Conservation (phyloP, 1,139 yeast species). For the Magnusiomyces suaveolens region DNA sequence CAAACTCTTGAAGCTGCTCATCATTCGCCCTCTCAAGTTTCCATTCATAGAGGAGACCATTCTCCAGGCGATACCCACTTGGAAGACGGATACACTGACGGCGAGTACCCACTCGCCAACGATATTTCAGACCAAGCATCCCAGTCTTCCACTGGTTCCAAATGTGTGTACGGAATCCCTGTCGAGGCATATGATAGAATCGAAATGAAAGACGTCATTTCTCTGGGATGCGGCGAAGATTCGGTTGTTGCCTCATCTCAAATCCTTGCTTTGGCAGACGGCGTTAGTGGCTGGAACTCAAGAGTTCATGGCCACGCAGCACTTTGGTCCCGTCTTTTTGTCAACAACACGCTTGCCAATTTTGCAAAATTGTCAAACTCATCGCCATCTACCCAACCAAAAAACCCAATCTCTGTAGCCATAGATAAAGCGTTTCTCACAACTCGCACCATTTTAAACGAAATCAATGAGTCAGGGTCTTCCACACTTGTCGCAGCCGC, state of each 20-base stretch:
- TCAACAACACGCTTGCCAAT: conserved; percentile 36
- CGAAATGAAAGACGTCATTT: conserved; percentile 9
- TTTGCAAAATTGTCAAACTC: conserved; percentile 25
- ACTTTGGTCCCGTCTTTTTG: conserved; percentile 48
- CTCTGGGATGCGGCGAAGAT: conserved; percentile 40
- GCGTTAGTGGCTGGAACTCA: conserved; percentile 51
- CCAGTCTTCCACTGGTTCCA: too few species aligned
- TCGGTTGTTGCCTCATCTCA: conserved; percentile 53
- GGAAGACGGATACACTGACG: neutral
- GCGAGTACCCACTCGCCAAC: neutral
- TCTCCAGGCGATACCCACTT: neutral
- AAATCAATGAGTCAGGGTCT: conserved; percentile 43
- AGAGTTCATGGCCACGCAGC: conserved; percentile 40
- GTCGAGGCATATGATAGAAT: conserved; percentile 11
- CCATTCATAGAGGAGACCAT: neutral
- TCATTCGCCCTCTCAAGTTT: neutral
- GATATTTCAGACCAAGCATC: too few species aligned
- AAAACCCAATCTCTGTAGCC: conserved; percentile 27
- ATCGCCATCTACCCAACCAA: conserved; percentile 31
- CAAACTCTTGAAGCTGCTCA: too few species aligned
- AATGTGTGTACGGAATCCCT: conserved; percentile 4
- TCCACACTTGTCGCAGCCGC: conserved; percentile 46
- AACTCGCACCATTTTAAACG: conserved; percentile 46
- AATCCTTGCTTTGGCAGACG: conserved; percentile 51
- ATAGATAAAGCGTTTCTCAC: conserved; percentile 46